phyloP scores from a whole-genome alignment of 768 basidiomycete genomes.

The Sutorius australiensis region DNA sequence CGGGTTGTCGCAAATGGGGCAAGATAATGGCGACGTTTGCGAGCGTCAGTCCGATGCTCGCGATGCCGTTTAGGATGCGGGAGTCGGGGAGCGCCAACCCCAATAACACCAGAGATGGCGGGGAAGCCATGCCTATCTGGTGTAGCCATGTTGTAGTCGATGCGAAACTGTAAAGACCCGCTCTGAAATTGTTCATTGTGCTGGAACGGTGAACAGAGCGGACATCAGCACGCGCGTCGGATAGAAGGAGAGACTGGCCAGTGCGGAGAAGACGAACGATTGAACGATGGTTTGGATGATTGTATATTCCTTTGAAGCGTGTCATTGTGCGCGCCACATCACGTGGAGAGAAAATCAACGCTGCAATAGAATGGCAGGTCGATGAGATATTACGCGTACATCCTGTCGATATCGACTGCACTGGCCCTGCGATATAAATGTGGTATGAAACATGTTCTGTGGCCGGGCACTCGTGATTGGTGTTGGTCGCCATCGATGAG shows the following conservation, averaged over 20 bases:
- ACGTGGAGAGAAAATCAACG: constrained; percentile 22
- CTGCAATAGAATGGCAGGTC: background rate
- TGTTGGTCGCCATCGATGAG: background rate
- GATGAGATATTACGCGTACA: background rate
- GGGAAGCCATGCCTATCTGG: constrained; percentile 22
- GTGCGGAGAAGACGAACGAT: background rate
- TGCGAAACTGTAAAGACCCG: constrained; percentile 26
- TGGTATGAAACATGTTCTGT: background rate
- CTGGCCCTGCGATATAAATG: background rate
- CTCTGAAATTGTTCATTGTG: constrained; percentile 24
- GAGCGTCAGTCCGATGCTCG: constrained; percentile 26
- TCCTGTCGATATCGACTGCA: too few relatives aligned
- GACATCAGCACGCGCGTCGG: constrained; percentile 2
- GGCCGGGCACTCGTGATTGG: too few relatives aligned
- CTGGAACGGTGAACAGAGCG: background rate
- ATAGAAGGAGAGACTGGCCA: background rate
- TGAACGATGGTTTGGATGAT: background rate
- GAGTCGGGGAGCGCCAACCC: constrained; percentile 26
- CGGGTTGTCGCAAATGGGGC: constrained; percentile 22
- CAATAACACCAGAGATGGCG: constrained; percentile 21
- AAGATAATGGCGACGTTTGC: constrained; percentile 22
- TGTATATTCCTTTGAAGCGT: constrained; percentile 1
- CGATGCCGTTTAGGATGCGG: constrained; percentile 23
- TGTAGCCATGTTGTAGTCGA: constrained; percentile 21
- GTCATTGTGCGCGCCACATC: constrained; percentile 14